A percentile compares a stretch with the other conserved stretches of the same genome.
Evolutionary conservation across 2,329 filamentous ascomycete species (phyloP).

Genomic region (Trichoderma sp.): DNA sequence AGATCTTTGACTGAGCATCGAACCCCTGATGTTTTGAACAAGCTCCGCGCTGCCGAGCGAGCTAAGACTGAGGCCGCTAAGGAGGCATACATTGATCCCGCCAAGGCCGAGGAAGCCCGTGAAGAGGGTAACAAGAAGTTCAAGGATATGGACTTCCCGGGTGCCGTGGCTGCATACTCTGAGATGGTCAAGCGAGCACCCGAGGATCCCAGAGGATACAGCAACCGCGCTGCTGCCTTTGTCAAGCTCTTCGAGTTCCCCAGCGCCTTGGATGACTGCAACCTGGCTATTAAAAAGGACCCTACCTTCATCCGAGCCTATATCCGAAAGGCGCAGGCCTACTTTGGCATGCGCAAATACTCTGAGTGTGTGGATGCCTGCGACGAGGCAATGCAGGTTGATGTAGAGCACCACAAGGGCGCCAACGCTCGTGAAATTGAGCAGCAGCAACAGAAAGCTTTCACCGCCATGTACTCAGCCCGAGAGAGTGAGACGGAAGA

Average conservation of each 20-base stretch:
- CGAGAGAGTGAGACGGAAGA: constrained; percentile 95
- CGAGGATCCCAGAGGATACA: constrained; percentile 89
- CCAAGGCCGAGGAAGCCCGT: constrained; percentile 90
- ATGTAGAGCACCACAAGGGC: constrained; percentile 63
- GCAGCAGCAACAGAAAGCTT: constrained; percentile 87
- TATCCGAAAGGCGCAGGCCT: constrained; percentile 91
- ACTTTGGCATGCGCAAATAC: constrained; percentile 97
- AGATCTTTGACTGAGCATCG: constrained; percentile 95
- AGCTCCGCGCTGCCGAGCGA: constrained; percentile 88
- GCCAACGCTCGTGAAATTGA: constrained; percentile 91
- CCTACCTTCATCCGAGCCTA: constrained; percentile 92
- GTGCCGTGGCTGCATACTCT: constrained; percentile 85
- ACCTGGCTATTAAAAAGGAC: constrained; percentile 86
- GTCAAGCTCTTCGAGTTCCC: constrained; percentile 97
- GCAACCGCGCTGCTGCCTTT: constrained; percentile 93
- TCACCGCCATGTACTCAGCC: constrained; percentile 83
- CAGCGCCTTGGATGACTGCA: constrained; percentile 87
- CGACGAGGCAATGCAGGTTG: constrained; percentile 73
- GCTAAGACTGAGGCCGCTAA: constrained; percentile 72
- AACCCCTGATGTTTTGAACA: constrained; percentile 87
- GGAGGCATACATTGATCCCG: constrained; percentile 81
- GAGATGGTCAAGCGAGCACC: constrained; percentile 98
- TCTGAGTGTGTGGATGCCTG: constrained; percentile 90
- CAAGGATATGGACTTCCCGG: constrained; percentile 95
- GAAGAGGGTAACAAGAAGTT: constrained; percentile 95